Base-by-base conservation (phyloP, 169 alveolate species). In the Perkinsus chesapeaki region DNA sequence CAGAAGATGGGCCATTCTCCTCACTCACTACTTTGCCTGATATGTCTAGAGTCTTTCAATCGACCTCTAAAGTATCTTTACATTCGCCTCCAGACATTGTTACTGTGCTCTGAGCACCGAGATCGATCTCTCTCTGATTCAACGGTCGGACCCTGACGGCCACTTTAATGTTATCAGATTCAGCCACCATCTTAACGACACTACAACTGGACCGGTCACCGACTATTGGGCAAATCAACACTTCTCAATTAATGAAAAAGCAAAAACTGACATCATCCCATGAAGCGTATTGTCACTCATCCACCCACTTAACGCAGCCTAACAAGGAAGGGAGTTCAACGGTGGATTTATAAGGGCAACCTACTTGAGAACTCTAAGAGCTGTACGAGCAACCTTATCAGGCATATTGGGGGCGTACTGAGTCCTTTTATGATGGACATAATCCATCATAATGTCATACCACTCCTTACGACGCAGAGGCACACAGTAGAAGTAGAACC, bases 111-210 rank as follows among this genome's bases (percentile, higher is more conserved):
- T 60, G 82, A 60, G 82, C 82, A 12, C 82, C 82, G 37, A 60
- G 82, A 34, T 60, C 82, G 82, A 60, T 60, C 73, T 91, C 93
- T 31, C 93, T 47, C 19, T 39, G 82, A 39, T 31, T 91, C 82
- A 91, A 91, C n/a, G 93, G 93, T 20, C 93, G 93, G 27, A 39
- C 73, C 0, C 93, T 47, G 27, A 91, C 60, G 48, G 73, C 47
- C 39, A 91, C 93, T 48, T 91, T 91, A 73, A 91, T 91, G 73
- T 91, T 91, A 3, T 91, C 82, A 20, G 82, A 27, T 60, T 60
- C 82, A 20, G 82, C 82, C 27, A 60, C 82, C 82, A 60, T 60
- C 31, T 27, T 12, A 0, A 16, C 82, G 12, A 12, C 0, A 60
- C 82, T 60, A 23, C 82, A 3, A 16, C 82, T 60, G n/a, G n/a